phyloP scores from a whole-genome alignment of 148 eudicot genomes.

The Salicornia ramosissima region DNA sequence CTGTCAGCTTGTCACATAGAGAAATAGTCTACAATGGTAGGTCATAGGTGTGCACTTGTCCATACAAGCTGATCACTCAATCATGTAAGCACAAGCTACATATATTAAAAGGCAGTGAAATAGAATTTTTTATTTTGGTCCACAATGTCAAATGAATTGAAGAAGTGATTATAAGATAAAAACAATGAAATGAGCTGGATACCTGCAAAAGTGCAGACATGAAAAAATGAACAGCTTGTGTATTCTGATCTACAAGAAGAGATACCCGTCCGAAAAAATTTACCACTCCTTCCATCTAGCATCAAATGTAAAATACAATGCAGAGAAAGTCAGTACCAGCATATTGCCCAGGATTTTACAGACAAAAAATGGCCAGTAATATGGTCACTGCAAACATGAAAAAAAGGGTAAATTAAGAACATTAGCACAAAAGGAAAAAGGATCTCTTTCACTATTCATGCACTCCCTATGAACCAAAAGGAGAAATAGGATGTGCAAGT shows the following conservation, averaged over 20 bases:
- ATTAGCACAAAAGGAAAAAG: neutral
- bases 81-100: neutral
- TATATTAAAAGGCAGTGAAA: too few species aligned
- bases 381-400: neutral
- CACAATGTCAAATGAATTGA: too few species aligned
- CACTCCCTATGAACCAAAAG: too few species aligned
- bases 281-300: constrained; percentile 91
- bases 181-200: constrained; percentile 12
- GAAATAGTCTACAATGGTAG: neutral
- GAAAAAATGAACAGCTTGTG: constrained; percentile 89
- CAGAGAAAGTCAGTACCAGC: constrained; percentile 6
- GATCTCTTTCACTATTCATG: neutral
- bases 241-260: constrained; percentile 84
- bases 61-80: neutral
- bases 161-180: neutral
- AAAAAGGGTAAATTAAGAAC: neutral
- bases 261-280: constrained; percentile 85
- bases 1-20: too few species aligned
- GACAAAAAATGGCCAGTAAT: neutral
- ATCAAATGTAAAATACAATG: constrained; percentile 13
- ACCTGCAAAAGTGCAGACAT: constrained; percentile 95
- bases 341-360: neutral
- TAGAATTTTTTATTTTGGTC: too few species aligned
- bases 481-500: too few species aligned
- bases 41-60: neutral